Evolutionary conservation across 164 flowering plant genomes (phyloP), one percentile per base, ranked within the genome.

Genomic region (Berberis vulgaris): DNA sequence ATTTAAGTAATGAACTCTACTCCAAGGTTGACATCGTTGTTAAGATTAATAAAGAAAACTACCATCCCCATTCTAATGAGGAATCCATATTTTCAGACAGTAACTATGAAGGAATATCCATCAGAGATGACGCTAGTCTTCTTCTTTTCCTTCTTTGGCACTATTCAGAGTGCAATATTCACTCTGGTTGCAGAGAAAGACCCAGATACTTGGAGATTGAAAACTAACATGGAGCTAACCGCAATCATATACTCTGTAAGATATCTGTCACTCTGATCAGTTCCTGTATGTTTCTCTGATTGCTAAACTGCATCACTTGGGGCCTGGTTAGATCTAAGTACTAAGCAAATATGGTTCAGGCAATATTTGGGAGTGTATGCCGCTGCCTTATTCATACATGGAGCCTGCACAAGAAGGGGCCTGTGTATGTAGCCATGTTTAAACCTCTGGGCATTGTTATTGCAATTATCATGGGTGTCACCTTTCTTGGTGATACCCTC

Each of bases 361-460:
- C 71, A 56, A 53, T 76, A 54, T 69, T 77, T 56, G 86, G 80
- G 57, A 63, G 71, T 52, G 50, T 66, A 10, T 38, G 76, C 11
- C 60, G 44, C 43, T 3, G 7, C 9, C 9, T 41, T 26, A 43
- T 79, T 54, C 76, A 77, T 11, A 75, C 82, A 13, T 85, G 90
- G 90, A 70, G 76, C 43, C 45, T 80, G 65, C 71, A 67, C 60
- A 45, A 58, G 62, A 83, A 77, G 64, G 89, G 86, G 3, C 86
- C 86, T n/a, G 60, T 78, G 4, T 85, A 69, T 66, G 77, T 79
- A 2, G 73, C 82, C 26, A 65, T 82, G 72, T 85, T 80, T 76
- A 74, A 50, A 70, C 87, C 90, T 2, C 43, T 79, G 52, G 71
- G 77, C 1, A 78, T 83, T 43, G 81, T 57, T 13, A 63, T 85